Conservation (phyloP, 306 rosid genomes). For the Bauhinia variegata region DNA sequence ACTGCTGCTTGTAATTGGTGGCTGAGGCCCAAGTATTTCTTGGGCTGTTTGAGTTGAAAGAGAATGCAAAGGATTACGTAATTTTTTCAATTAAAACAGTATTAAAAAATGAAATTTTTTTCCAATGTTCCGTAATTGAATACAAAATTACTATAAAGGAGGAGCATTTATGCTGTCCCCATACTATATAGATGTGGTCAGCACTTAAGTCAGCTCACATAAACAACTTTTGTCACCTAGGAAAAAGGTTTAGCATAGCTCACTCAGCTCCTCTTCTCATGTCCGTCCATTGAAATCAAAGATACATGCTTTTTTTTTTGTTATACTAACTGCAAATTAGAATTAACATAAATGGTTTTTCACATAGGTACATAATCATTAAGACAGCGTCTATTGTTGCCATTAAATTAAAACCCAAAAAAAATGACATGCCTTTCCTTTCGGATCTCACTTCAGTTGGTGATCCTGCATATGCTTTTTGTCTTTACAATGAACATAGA, state of each 20-base stretch:
- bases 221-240: no score
- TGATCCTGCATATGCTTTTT: slow-evolving; percentile 17
- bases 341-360: slow-evolving; percentile 29
- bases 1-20: no score
- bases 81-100: no score
- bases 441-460: slow-evolving; percentile 28
- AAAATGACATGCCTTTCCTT: slow-evolving; percentile 11
- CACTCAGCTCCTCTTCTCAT: not conserved
- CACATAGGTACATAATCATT: no score
- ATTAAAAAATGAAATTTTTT: no score
- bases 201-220: slow-evolving; percentile 48
- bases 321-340: not conserved
- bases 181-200: no score
- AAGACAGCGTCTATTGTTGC: slow-evolving; percentile 7
- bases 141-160: no score
- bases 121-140: no score
- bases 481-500: slow-evolving; percentile 2
- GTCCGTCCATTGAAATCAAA: slow-evolving; percentile 31
- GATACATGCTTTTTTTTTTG: slow-evolving; percentile 16
- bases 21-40: no score
- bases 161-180: no score
- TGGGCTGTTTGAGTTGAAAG: no score
- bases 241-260: not conserved
- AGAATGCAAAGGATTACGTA: no score
- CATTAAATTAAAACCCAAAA: slow-evolving; percentile 19